These are phyloP conservation scores for Epithele typhae DNA, from an alignment of 768 basidiomycete species.

Conservation along the genomic window DNA sequence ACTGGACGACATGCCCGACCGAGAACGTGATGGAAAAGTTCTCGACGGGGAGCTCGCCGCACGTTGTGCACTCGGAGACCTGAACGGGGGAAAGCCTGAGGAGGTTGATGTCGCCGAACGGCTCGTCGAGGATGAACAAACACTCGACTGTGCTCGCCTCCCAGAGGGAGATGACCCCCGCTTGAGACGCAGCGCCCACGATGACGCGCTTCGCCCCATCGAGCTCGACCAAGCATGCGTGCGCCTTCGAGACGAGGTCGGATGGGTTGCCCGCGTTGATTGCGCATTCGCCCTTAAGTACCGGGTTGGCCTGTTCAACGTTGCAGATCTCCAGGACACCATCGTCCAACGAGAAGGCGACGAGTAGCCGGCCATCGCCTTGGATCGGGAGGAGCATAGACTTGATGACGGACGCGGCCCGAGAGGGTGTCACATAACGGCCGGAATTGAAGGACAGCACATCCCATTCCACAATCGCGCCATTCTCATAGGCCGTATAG, in stretches of 20 bases:
- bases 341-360: conserved; percentile 60
- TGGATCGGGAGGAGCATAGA: conserved; percentile 45
- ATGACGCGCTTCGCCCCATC: conserved; percentile 48
- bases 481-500: conserved; percentile 48
- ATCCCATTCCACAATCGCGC: conserved; percentile 52
- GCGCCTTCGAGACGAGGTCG: conserved; percentile 50
- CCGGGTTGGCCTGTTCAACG: conserved; percentile 38
- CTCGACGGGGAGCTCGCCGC: conserved; percentile 63
- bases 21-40: conserved; percentile 66
- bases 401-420: conserved; percentile 39
- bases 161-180: conserved; percentile 73
- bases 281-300: conserved; percentile 41
- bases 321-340: conserved; percentile 64
- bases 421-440: conserved; percentile 41
- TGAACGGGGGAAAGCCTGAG: conserved; percentile 57
- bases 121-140: conserved; percentile 56
- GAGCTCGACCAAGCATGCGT: conserved; percentile 50
- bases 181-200: conserved; percentile 57
- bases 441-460: conserved; percentile 26
- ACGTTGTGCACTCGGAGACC: conserved; percentile 59
- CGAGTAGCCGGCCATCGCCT: conserved; percentile 42
- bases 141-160: conserved; percentile 63
- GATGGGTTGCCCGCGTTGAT: conserved; percentile 55
- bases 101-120: conserved; percentile 51
- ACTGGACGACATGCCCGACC: conserved; percentile 53